Base-by-base conservation (phyloP, 495 filamentous ascomycete genomes). In the Penicillium simplicissimum region DNA sequence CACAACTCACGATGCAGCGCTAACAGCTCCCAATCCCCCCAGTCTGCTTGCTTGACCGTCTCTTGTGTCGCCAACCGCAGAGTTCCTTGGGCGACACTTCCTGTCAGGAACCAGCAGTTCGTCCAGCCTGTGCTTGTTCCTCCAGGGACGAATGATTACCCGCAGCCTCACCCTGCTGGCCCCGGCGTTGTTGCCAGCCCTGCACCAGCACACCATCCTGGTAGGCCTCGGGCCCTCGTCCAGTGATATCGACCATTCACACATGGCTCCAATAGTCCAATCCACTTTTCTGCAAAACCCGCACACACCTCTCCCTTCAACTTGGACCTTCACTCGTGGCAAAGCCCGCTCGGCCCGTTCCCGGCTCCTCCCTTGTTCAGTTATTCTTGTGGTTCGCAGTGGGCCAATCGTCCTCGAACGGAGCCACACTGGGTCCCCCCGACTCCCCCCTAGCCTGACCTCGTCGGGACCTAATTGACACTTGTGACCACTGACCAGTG, bases 261-360 rank as follows among this genome's bases (percentile, higher is more conserved):
- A 19, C 51, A 3, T 33, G 3, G 3, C 31, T 53, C 51, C 17
- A 53, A 34, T 53, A 3, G n/a, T 53, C 51, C 17, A 53, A 34
- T 53, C 51, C 51, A 53, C 51, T 53, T 53, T 31, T 34, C 57
- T 55, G 51, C 51, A 53, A 53, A 53, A 53, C 33, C 49, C 48
- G 28, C 38, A 31, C 58, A 21, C 56, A 62, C 56, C 51, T 25
- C 25, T 33, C 7, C 36, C 38, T 25, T 25, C 23, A 25, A 25
- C 23, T 55, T 48, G 33, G 28, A 7, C 28, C 28, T 31, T 31
- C 28, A 31, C 37, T 55, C 47, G 60, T 71, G 68, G 66, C 52
- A 47, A 53, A 69, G 61, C 62, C 61, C 58, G 57, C 59, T 65
- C 69, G 69, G 69, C 66, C 69, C 69, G 69, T 69, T 59, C 69